A percentile compares a stretch with the other conserved stretches of the same genome.
These are phyloP conservation scores for Debaryomycetaceae sp. DNA, from an alignment of 1,139 yeast genomes.

Conservation along the genomic window DNA sequence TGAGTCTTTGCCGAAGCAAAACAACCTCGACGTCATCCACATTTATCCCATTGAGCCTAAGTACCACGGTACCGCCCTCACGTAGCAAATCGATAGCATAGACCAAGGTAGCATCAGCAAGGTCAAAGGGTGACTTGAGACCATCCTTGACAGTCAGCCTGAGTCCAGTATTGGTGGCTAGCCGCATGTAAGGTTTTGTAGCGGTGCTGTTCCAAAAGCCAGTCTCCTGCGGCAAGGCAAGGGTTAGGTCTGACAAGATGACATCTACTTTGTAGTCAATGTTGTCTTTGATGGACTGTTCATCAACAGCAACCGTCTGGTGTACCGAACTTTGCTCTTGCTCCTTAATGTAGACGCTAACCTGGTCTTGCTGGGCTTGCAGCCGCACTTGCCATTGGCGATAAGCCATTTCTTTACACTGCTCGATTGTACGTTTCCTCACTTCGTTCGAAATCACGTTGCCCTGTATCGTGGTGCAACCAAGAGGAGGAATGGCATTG, in stretches of 20 bases:
- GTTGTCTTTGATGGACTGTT: constrained; percentile 1
- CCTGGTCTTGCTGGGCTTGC: constrained; percentile 1
- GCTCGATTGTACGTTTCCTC: constrained; percentile 54
- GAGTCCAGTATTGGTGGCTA: constrained; percentile 22
- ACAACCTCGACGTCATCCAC: constrained; percentile 48
- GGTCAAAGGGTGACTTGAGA: constrained; percentile 42
- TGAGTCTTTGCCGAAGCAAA: constrained; percentile 52
- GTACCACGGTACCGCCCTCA: constrained; percentile 67
- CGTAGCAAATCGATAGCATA: constrained; percentile 66
- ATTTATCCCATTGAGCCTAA: constrained; percentile 68
- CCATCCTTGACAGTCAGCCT: constrained; percentile 15
- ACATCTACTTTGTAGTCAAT: constrained; percentile 42
- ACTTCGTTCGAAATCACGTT: constrained; percentile 68
- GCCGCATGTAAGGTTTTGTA: constrained; percentile 59
- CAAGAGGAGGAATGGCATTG: constrained; percentile 61
- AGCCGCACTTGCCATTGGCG: constrained; percentile 2
- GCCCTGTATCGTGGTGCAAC: constrained; percentile 81
- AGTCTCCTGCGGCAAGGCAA: constrained; percentile 59
- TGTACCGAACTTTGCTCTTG: constrained; percentile 1
- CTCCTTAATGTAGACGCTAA: constrained; percentile 3
- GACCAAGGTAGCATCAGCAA: constrained; percentile 87
- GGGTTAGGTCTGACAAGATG: constrained; percentile 84
- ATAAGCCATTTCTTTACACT: constrained; percentile 45
- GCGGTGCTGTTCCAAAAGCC: constrained; percentile 72
- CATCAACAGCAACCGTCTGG: background rate